Conservation (phyloP, 805 yeast genomes). For the Lachancea fermentati region DNA sequence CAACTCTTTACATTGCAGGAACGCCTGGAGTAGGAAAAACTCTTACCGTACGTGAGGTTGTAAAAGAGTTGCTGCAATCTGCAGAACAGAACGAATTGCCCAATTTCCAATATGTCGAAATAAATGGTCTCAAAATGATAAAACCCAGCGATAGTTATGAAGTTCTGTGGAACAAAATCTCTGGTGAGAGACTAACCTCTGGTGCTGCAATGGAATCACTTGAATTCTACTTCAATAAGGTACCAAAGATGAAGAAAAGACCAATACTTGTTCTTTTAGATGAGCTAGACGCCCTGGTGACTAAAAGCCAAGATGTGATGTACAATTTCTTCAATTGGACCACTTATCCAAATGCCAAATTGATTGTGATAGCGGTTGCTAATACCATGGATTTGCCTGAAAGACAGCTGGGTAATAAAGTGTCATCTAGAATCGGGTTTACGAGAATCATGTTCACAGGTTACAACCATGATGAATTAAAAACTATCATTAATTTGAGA, state of each 20-base stretch:
- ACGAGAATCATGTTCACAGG: constrained; percentile 85
- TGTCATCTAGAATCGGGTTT: constrained; percentile 85
- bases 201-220: constrained; percentile 60
- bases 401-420: constrained; percentile 76
- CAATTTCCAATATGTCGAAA: constrained; percentile 70
- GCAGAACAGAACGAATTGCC: constrained; percentile 36
- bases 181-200: constrained; percentile 53
- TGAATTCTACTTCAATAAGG: constrained; percentile 59
- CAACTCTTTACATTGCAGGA: constrained; percentile 88
- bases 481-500: constrained; percentile 66
- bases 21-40: constrained; percentile 99
- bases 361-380: constrained; percentile 89
- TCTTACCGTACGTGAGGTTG: constrained; percentile 83
- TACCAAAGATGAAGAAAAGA: constrained; percentile 30
- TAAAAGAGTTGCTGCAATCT: constrained; percentile 54
- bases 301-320: constrained; percentile 73
- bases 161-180: constrained; percentile 68
- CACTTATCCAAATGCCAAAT: constrained; percentile 65
- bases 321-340: constrained; percentile 99
- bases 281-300: constrained; percentile 88
- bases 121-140: constrained; percentile 83
- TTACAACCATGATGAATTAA: constrained; percentile 73
- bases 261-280: constrained; percentile 74
- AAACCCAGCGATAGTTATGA: constrained; percentile 81
- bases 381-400: constrained; percentile 98